Evolutionary conservation across 306 rosid species (phyloP), one percentile per base, ranked within the genome.

Genomic region (Pterocarpus santalinus): DNA sequence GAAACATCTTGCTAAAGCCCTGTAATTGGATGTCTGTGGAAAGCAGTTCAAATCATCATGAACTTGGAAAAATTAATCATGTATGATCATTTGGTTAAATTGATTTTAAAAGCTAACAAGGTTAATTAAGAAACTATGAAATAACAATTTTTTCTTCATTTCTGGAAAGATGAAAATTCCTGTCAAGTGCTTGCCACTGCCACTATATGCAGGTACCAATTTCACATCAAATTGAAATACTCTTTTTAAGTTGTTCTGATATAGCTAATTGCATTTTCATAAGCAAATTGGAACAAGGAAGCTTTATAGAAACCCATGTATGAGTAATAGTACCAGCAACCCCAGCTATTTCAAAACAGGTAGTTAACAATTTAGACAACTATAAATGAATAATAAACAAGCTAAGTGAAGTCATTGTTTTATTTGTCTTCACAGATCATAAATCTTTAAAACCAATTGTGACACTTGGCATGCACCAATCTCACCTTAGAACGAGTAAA

Each of bases 401-500:
- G 22, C 12, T 47, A 3, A 52, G 61, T n/a, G 2, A 55, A 73
- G 68, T 36, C 16, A 51, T 11, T 36, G n/a, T 58, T 60, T 13
- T 35, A 14, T 61, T 22, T 15, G 47, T 47, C 57, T 62, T 73
- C 5, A 75, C 62, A 15, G 49, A 69, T 53, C 47, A 46, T 65
- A 60, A 56, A 66, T 61, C 49, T 57, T 76, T 35, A 33, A 73
- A 83, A 80, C 76, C 44, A 69, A 79, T 76, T 57, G 80, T 22
- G 71, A 38, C 74, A 64, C 72, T 55, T 46, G 63, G 70, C 46
- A 81, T 69, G 44, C 65, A 72, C 73, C 58, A 76, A 81, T 34
- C 92, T 85, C 79, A 95, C 99, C 96, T 95, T 95, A 36, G 93
- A 91, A 71, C 90, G 86, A 80, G 91, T 87, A 83, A 89, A 91